These are phyloP conservation scores for Calocera cornea DNA, from an alignment of 768 basidiomycete species.

Conservation along the genomic window DNA sequence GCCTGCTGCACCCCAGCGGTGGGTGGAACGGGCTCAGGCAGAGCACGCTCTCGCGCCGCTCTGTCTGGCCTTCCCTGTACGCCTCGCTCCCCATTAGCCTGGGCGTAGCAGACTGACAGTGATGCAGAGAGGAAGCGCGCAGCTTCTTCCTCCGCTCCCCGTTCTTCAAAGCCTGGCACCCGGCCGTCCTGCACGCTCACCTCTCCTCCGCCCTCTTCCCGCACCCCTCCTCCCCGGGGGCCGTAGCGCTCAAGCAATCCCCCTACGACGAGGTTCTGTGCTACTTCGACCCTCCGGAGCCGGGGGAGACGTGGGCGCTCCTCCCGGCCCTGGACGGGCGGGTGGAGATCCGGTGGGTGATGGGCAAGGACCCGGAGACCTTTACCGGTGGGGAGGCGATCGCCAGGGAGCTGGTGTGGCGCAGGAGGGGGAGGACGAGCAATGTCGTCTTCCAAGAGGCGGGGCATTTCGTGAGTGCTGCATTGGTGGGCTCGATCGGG, in stretches of 20 bases:
- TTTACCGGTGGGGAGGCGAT: conserved; percentile 9
- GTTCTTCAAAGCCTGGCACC: conserved; percentile 63
- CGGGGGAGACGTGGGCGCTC: conserved; percentile 29
- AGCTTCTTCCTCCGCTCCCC: conserved; percentile 35
- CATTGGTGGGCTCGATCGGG: too few relatives aligned
- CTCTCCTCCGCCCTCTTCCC: conserved; percentile 30
- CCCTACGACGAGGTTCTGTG: neutral
- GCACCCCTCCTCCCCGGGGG: neutral
- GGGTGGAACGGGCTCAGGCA: conserved; percentile 12
- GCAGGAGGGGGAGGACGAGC: conserved; percentile 25
- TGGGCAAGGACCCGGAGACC: conserved; percentile 32
- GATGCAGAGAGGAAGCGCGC: conserved; percentile 45
- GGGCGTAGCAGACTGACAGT: neutral
- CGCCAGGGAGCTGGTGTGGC: conserved; percentile 21
- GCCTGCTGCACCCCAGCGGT: too few relatives aligned
- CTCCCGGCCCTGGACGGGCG: conserved; percentile 32
- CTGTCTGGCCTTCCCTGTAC: conserved; percentile 50
- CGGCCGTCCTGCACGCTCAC: conserved; percentile 44
- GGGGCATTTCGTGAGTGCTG: conserved; percentile 22
- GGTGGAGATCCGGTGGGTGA: conserved; percentile 42
- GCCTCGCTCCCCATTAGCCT: conserved; percentile 6
- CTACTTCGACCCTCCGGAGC: neutral
- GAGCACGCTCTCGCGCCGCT: conserved; percentile 47
- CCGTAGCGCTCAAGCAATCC: neutral
- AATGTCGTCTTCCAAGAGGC: conserved; percentile 22